phyloP scores from a whole-genome alignment of 2,329 filamentous ascomycete genomes.

The Penicillium vulpinum region DNA sequence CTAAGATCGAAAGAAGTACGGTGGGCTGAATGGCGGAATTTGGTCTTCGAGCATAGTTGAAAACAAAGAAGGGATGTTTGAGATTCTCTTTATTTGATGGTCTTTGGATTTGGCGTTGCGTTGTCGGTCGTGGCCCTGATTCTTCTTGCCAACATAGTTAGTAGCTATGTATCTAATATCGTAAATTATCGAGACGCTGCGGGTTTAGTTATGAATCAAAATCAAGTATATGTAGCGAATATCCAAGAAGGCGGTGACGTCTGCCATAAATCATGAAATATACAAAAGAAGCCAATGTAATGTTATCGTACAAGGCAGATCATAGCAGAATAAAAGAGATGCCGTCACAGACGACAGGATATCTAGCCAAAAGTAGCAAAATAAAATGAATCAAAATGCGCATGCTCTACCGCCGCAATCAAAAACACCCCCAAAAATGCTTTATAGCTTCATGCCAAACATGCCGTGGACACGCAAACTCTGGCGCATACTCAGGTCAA shows the following conservation, averaged over 20 bases:
- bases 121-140: not conserved
- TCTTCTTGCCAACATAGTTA: not conserved
- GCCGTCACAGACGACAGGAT: slow-evolving; percentile 22
- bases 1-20: not conserved
- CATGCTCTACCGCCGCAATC: not conserved
- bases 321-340: slow-evolving; percentile 10
- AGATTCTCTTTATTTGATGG: not conserved
- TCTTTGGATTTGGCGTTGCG: not conserved
- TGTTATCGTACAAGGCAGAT: slow-evolving; percentile 18
- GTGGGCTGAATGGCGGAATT: not conserved
- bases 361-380: slow-evolving; percentile 17
- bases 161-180: not conserved
- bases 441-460: slow-evolving; percentile 83
- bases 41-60: not conserved
- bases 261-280: not conserved
- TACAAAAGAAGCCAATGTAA: slow-evolving; percentile 4
- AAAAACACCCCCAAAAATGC: slow-evolving; percentile 4
- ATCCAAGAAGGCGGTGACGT: not conserved
- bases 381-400: not conserved
- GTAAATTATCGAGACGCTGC: not conserved
- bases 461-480: slow-evolving; percentile 83
- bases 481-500: slow-evolving; percentile 93
- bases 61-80: no score
- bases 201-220: not conserved
- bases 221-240: not conserved